Evolutionary conservation across 1,284 basidiomycete species (phyloP).

Genomic region (Rhodotorula sp.): DNA sequence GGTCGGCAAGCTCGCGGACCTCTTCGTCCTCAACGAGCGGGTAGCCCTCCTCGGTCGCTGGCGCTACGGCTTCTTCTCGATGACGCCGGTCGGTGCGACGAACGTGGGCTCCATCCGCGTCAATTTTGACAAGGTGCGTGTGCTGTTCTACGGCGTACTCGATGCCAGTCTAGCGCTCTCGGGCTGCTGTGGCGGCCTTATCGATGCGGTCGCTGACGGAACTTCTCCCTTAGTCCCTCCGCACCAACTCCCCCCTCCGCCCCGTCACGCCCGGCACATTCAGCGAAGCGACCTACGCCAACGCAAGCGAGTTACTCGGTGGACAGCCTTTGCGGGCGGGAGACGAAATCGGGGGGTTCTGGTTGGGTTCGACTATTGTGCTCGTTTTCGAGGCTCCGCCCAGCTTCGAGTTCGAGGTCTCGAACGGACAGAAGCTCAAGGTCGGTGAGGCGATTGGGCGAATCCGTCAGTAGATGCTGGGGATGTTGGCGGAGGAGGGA

Average conservation of each 20-base stretch:
- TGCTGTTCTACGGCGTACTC: not conserved
- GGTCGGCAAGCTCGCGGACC: slow-evolving; percentile 82
- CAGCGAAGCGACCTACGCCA: slow-evolving; percentile 83
- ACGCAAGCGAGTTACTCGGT: slow-evolving; percentile 73
- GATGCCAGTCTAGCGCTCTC: no score
- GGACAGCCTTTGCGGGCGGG: slow-evolving; percentile 85
- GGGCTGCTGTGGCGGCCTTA: not conserved
- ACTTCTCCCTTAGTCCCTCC: slow-evolving; percentile 61
- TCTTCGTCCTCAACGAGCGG: slow-evolving; percentile 96
- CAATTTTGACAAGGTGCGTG: slow-evolving; percentile 83
- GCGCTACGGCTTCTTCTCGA: slow-evolving; percentile 93
- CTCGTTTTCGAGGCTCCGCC: slow-evolving; percentile 93
- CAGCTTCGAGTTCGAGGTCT: slow-evolving; percentile 75
- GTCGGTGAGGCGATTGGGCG: slow-evolving; percentile 68
- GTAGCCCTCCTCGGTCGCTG: slow-evolving; percentile 95
- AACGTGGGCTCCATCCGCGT: slow-evolving; percentile 96
- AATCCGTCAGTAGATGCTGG: not conserved
- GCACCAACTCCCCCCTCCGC: slow-evolving; percentile 73
- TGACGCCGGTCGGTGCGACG: slow-evolving; percentile 95
- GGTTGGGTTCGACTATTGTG: slow-evolving; percentile 91
- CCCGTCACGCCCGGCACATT: slow-evolving; percentile 80
- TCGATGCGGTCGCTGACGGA: not conserved
- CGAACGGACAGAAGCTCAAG: slow-evolving; percentile 79
- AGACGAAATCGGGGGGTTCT: slow-evolving; percentile 97
- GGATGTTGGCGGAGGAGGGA: no score